Evolutionary conservation across 2,329 filamentous ascomycete species (phyloP), one percentile per base, ranked within the genome.

Genomic region (Sclerotinia spermophila): DNA sequence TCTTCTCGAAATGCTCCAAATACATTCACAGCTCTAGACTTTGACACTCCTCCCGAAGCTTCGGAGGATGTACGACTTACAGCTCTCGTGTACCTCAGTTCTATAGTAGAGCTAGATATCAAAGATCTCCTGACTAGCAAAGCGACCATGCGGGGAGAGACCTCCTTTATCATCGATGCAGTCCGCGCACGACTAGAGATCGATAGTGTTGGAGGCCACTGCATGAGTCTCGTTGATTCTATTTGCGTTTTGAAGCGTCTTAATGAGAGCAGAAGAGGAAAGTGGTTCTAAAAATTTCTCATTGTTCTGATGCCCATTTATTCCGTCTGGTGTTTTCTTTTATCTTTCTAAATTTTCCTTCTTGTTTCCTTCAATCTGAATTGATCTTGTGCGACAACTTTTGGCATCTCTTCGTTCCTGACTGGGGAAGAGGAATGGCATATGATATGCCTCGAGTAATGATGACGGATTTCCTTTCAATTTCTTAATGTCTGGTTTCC

Each of bases 201-300:
- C 56, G 86, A 88, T 67, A 85, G 83, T 51, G 77, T 83, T 5
- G 85, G 84, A 8, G 81, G 81, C 30, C 81, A 82, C 65, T 87
- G 82, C 74, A 82, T 84, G 61, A 76, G 87, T 65, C 84, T 86
- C 58, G 81, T 84, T 35, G 86, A 89, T 74, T 85, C 86, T 10
- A 80, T 86, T 5, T 79, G 82, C 2, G 86, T 87, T 67, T 74
- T 89, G 73, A 82, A 80, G 74, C 85, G 82, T 75, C 77, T 89
- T 67, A 84, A 86, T 74, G 82, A 84, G 73, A 80, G 81, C 1
- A 79, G 77, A 13, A 80, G 80, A 68, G 78, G 80, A 76, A 82
- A 80, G 71, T 82, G 82, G 79, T 84, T 84, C 74, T 84, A 71
- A 69, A 35, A 35, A 66, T 62, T 59, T 64, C 42, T 45, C 1